Evolutionary conservation across 73 alveolate genomes (phyloP), one percentile per base, ranked within the genome.

Genomic region (Symbiodinium pilosum): DNA sequence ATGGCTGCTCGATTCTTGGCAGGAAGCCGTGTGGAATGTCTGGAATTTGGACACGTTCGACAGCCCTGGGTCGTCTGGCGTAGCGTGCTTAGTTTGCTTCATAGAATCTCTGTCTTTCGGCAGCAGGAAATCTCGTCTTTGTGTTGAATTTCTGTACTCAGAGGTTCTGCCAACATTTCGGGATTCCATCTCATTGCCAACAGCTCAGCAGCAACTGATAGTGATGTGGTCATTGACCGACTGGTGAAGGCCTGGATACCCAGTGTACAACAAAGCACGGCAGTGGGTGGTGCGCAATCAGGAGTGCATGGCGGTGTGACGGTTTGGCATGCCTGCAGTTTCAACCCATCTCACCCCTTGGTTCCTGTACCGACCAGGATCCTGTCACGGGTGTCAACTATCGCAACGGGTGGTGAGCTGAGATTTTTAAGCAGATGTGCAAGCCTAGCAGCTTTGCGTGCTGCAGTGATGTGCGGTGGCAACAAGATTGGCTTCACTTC

Each of bases 251-350:
- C 84, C 84, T 16, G 97, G 97, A 36, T 91, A 91, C 40, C 97
- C 97, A 5, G 88, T 91, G 56, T 69, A 91, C 89, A 91, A 91
- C 97, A 91, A 91, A 43, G 97, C 97, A 83, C 77, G 97, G 56
- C 97, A 91, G 77, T 91, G 97, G 97, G 97, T 91, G 88, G 97
- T 91, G 39, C 97, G 97, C 32, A 91, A 91, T 36, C 97, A 91
- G 97, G 97, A 91, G 75, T 21, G 68, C 86, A n/a, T n/a, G n/a
- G n/a, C n/a, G n/a, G n/a, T n/a, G n/a, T n/a, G n/a, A n/a, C n/a
- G n/a, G n/a, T n/a, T n/a, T n/a, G n/a, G n/a, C n/a, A n/a, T n/a
- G n/a, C n/a, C n/a, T n/a, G n/a, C n/a, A n/a, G 26, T 54, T 26
- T 30, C 71, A 54, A 30, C 73, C 38, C 34, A n/a, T 40, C 38